Evolutionary conservation across 176 grass and related monocot genomes (phyloP).

Genomic region (Ampelocalamus luodianensis): DNA sequence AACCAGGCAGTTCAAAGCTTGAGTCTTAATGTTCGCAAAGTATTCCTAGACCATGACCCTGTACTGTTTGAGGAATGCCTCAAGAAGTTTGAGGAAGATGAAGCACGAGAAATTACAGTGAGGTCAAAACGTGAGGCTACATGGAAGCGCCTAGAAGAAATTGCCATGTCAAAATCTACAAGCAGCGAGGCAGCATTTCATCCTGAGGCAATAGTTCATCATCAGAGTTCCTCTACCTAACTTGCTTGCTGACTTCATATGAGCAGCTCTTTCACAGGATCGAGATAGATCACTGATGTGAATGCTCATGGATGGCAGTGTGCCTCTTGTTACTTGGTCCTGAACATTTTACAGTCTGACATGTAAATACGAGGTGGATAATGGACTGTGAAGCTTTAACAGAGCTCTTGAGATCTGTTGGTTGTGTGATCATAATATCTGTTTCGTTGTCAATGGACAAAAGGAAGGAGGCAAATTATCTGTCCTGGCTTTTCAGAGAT

Average conservation of each 20-base stretch:
- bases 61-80: constrained; percentile 58
- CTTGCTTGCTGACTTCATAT: constrained; percentile 11
- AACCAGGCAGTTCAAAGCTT: constrained; percentile 80
- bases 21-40: constrained; percentile 70
- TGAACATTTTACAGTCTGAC: constrained; percentile 38
- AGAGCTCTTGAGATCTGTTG: background rate
- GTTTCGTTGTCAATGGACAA: constrained; percentile 15
- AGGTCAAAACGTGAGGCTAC: constrained; percentile 57
- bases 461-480: constrained; percentile 28
- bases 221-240: constrained; percentile 33
- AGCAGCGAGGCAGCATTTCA: constrained; percentile 39
- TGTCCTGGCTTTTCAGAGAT: constrained; percentile 15
- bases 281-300: constrained; percentile 38
- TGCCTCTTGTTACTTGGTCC: constrained; percentile 33
- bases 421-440: background rate
- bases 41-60: constrained; percentile 66
- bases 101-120: constrained; percentile 50
- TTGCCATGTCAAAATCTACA: constrained; percentile 50
- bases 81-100: constrained; percentile 72
- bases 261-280: constrained; percentile 11
- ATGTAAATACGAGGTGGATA: constrained; percentile 43
- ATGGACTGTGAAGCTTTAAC: constrained; percentile 27
- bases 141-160: constrained; percentile 77
- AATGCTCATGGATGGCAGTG: constrained; percentile 34
- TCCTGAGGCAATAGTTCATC: constrained; percentile 35